A percentile compares a stretch with the other conserved stretches of the same genome.
Evolutionary conservation across 1,284 basidiomycete species (phyloP).

Genomic region (Ceratobasidium sp.): DNA sequence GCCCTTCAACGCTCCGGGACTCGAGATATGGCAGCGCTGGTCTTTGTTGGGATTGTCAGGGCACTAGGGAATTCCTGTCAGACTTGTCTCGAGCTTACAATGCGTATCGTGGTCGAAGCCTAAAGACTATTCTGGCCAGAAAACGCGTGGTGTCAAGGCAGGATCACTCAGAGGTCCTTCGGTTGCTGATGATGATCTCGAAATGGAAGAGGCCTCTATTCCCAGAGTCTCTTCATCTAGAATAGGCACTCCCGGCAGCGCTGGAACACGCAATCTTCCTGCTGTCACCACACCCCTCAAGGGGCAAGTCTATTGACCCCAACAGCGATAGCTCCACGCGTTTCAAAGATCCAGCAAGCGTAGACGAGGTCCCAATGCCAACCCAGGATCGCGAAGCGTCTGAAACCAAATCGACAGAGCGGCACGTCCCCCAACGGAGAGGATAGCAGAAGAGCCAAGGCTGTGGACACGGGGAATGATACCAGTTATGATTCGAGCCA

Average conservation of each 20-base stretch:
- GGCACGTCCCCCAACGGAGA: slow-evolving; percentile 50
- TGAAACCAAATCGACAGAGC: neutral
- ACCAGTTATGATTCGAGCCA: neutral
- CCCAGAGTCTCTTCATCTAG: slow-evolving; percentile 38
- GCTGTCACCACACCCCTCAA: neutral
- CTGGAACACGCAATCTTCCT: neutral
- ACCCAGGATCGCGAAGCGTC: slow-evolving; percentile 48
- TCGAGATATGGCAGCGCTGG: slow-evolving; percentile 86
- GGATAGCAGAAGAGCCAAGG: slow-evolving; percentile 50
- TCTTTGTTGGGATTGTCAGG: slow-evolving; percentile 91
- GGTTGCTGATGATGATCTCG: slow-evolving; percentile 47
- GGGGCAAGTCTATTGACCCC: slow-evolving; percentile 42
- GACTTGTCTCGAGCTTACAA: slow-evolving; percentile 90
- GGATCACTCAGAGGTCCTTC: slow-evolving; percentile 45
- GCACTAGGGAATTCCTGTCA: slow-evolving; percentile 85
- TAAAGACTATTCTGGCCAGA: slow-evolving; percentile 16
- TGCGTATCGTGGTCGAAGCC: slow-evolving; percentile 76
- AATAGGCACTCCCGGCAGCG: neutral
- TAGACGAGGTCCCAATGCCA: slow-evolving; percentile 51
- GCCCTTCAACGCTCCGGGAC: slow-evolving; percentile 80
- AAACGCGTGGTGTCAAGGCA: slow-evolving; percentile 43
- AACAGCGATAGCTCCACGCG: slow-evolving; percentile 52
- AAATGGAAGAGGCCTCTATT: slow-evolving; percentile 51
- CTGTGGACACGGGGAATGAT: neutral
- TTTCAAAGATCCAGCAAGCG: slow-evolving; percentile 48